Evolutionary conservation across 352 stramenopile genomes (phyloP), one percentile per base, ranked within the genome.

Genomic region (Phytopythium kandeliae): DNA sequence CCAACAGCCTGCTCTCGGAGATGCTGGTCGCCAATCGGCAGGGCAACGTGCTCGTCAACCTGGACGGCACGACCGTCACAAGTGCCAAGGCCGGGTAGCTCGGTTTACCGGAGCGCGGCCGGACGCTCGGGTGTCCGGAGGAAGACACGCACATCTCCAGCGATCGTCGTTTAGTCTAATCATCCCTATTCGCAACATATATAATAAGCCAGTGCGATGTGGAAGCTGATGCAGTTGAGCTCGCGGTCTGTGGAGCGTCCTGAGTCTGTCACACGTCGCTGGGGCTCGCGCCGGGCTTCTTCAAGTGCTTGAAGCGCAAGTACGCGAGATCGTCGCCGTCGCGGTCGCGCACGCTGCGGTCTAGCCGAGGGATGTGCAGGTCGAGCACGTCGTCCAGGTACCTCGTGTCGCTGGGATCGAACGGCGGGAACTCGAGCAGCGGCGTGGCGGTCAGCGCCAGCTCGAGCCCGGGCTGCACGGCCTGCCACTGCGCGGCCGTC

Each of bases 311-410:
- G 55, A 91, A 94, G 22, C 78, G 80, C 42, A 94, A 57, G 48
- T 89, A 92, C n/a, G 78, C 78, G 48, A 91, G 76, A 55, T 94
- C 81, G 41, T 92, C 78, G 15, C 81, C 78, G 5, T 61, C 74
- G 36, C 84, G 81, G 48, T 95, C 84, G 22, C 82, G 84, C 48
- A 92, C 84, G 55, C 81, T 83, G 11, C 82, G 77, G 48, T 95
- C 78, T 5, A 95, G 59, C 19, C 84, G 78, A 15, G 84, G 79
- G 47, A 95, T 70, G 54, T 95, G 84, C 10, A 90, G 59, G 33
- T 67, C 70, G 12, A 95, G 59, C 43, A 95, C 81, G 46, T 92
- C 81, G 45, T 95, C 75, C 42, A 95, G 61, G 61, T 87, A 86
- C 43, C 61, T 79, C 57, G 78, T 89, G 62, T 92, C 68, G 16